These are phyloP conservation scores for Microascus cirrosus DNA, from an alignment of 2,329 filamentous ascomycete genomes.

Conservation along the genomic window DNA sequence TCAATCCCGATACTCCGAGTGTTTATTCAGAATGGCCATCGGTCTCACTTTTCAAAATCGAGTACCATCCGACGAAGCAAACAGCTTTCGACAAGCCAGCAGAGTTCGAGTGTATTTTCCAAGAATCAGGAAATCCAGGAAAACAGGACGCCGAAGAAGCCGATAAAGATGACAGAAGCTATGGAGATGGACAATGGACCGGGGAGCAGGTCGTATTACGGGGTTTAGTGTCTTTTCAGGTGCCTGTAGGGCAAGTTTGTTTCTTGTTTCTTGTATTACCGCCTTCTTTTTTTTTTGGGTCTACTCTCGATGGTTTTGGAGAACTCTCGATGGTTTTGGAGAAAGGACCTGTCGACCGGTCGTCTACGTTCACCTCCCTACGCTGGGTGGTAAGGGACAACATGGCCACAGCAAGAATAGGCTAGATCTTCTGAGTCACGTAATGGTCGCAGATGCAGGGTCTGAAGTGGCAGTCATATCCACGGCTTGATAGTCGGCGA, in stretches of 20 bases:
- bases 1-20: conserved; percentile 19
- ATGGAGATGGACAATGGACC: not conserved
- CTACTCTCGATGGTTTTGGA: too few species aligned
- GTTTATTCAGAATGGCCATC: not conserved
- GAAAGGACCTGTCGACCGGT: too few species aligned
- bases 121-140: not conserved
- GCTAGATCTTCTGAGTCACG: too few species aligned
- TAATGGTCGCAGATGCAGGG: too few species aligned
- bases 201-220: not conserved
- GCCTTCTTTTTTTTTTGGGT: not conserved
- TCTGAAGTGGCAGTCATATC: too few species aligned
- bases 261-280: not conserved
- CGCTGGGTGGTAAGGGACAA: too few species aligned
- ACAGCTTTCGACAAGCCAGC: not conserved
- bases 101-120: not conserved
- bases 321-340: too few species aligned
- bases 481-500: too few species aligned
- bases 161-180: not conserved
- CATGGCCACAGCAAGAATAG: too few species aligned
- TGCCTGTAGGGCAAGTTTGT: not conserved
- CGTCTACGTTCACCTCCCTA: too few species aligned
- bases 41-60: not conserved
- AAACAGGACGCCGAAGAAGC: not conserved
- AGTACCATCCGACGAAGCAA: not conserved
- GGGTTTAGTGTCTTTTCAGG: not conserved